These are phyloP conservation scores for Lolium rigidum DNA, from an alignment of 176 grass and related monocot genomes.

Conservation along the genomic window DNA sequence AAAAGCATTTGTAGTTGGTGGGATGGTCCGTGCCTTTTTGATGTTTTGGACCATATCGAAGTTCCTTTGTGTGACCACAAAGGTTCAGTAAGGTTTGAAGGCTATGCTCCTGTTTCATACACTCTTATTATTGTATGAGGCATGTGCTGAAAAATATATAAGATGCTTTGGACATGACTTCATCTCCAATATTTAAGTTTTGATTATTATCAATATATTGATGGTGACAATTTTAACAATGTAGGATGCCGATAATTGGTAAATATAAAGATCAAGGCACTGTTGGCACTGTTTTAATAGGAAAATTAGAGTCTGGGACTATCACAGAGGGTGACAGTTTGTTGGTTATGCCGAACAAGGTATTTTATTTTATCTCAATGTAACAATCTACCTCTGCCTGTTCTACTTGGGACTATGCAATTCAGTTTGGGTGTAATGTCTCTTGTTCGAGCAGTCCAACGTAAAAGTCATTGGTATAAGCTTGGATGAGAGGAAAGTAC, in stretches of 20 bases:
- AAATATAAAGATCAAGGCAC: conserved; percentile 91
- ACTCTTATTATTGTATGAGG: neutral
- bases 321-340: conserved; percentile 85
- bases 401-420: conserved; percentile 8
- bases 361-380: conserved; percentile 36
- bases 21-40: conserved; percentile 89
- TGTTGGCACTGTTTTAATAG: conserved; percentile 78
- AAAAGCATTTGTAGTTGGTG: conserved; percentile 86
- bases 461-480: conserved; percentile 88
- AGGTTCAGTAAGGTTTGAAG: conserved; percentile 72
- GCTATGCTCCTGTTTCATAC: conserved; percentile 9
- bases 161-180: neutral
- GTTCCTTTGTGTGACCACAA: conserved; percentile 87
- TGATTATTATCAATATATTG: neutral
- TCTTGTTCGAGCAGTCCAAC: conserved; percentile 53
- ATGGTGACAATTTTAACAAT: conserved; percentile 27
- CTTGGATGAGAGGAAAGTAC: conserved; percentile 83
- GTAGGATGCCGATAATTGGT: conserved; percentile 95
- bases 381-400: neutral
- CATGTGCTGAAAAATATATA: neutral
- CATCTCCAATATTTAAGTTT: neutral
- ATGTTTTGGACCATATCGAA: conserved; percentile 81
- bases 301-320: conserved; percentile 88
- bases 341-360: conserved; percentile 94
- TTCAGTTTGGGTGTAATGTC: conserved; percentile 33